Conservation (phyloP, 164 flowering plant species). For the Akebia trifoliata region DNA sequence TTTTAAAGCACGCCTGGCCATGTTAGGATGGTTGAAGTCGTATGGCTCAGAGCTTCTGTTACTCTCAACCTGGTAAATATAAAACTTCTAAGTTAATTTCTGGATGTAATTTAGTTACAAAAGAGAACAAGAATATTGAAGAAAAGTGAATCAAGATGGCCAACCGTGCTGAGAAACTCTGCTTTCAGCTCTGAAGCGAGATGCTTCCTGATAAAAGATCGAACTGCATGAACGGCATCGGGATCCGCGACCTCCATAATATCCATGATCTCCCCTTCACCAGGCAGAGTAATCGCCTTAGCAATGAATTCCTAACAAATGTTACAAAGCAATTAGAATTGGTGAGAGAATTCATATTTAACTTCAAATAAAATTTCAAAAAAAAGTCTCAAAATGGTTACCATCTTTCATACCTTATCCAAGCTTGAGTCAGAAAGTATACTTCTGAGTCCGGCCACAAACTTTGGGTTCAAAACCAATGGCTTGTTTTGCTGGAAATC, state of each 20-base stretch:
- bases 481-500: slow-evolving; percentile 81
- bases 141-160: too few species aligned
- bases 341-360: not conserved
- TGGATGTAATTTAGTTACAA: too few species aligned
- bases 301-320: slow-evolving; percentile 79
- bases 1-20: slow-evolving; percentile 91
- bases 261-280: slow-evolving; percentile 97
- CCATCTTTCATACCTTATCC: slow-evolving; percentile 88
- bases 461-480: slow-evolving; percentile 61
- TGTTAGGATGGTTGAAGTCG: slow-evolving; percentile 64
- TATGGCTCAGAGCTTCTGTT: slow-evolving; percentile 73
- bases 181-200: slow-evolving; percentile 68
- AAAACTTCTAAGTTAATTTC: slow-evolving; percentile 6
- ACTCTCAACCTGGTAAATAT: slow-evolving; percentile 48
- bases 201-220: slow-evolving; percentile 71
- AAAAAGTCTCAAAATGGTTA: too few species aligned
- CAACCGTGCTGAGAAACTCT: slow-evolving; percentile 62
- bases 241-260: slow-evolving; percentile 97
- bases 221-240: slow-evolving; percentile 96
- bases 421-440: slow-evolving; percentile 61
- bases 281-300: slow-evolving; percentile 83
- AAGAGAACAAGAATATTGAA: too few species aligned
- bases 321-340: slow-evolving; percentile 1
- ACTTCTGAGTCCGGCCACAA: slow-evolving; percentile 68
- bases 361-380: not conserved